Evolutionary conservation across 139 green algal species (phyloP), one percentile per base, ranked within the genome.

Genomic region (Chara braunii): DNA sequence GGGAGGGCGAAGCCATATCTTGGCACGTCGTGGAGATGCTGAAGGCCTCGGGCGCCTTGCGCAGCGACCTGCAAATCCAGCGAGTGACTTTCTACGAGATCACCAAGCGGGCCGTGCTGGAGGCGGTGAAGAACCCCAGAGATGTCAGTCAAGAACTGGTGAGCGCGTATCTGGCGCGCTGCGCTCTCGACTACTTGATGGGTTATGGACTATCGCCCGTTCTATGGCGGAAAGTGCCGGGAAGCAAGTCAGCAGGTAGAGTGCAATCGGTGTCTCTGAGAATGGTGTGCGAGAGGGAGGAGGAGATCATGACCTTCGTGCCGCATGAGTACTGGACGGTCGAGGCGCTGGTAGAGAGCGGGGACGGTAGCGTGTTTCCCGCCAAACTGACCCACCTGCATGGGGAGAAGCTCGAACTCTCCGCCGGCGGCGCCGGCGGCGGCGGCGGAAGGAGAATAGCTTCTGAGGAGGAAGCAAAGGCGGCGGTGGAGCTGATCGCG

Each of bases 21-120:
- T 98, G 92, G 92, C 92, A 98, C 75, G 45, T 98, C 0, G 29
- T 73, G 43, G 56, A 96, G 70, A 74, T 87, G 73, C 83, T 95
- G 2, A 59, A 26, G 26, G 48, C 32, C 18, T 18, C 8, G 5
- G 60, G 60, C 30, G 51, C 7, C 23, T 24, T 68, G 9, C 5
- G 5, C 7, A 45, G 22, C 23, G 5, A 22, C 7, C 7, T 45
- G 60, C 3, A 12, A 3, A 9, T 80, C 26, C 29, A 18, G 8
- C 52, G 74, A 14, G 59, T 77, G 22, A 67, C 63, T 24, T 79
- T 79, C 40, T 48, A 63, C 5, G 70, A 78, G 43, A 72, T 78
- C n/a, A 78, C 60, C 18, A 31, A 81, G 36, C 31, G 37, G 11
- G 91, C 91, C 0, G 80, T 97, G 7, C 28, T 73, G n/a, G 32